These are phyloP conservation scores for Helicostylum pulchrum DNA, from an alignment of 192 early-diverging fungal species.

Conservation along the genomic window DNA sequence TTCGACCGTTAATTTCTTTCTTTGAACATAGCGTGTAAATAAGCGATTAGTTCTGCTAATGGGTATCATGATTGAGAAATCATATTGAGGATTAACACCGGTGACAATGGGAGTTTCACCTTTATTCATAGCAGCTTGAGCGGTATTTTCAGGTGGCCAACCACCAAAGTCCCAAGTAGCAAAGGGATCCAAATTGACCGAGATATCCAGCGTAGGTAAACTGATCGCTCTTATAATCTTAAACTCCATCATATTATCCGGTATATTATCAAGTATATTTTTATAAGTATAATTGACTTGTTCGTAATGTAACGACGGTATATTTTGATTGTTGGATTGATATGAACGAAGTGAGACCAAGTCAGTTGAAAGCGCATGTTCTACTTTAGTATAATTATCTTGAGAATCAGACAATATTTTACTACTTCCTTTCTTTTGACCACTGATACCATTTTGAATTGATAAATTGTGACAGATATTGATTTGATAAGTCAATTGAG, in stretches of 20 bases:
- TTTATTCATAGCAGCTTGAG: conserved; percentile 54
- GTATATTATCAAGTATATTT: conserved; percentile 46
- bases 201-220: conserved; percentile 50
- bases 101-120: conserved; percentile 57
- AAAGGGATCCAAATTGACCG: conserved; percentile 59
- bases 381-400: conserved; percentile 51
- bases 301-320: conserved; percentile 53
- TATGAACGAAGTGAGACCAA: conserved; percentile 46
- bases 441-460: conserved; percentile 23
- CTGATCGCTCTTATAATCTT: conserved; percentile 55
- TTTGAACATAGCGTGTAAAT: conserved; percentile 63
- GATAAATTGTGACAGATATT: conserved; percentile 34
- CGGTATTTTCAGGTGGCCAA: conserved; percentile 62
- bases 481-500: conserved; percentile 28
- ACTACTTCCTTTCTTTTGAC: background rate
- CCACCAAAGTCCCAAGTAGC: conserved; percentile 68
- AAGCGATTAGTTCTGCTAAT: conserved; percentile 57
- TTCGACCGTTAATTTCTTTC: conserved; percentile 68
- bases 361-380: conserved; percentile 57
- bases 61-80: conserved; percentile 48
- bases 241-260: conserved; percentile 64
- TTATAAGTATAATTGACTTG: conserved; percentile 55
- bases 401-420: background rate
- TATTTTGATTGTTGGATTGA: conserved; percentile 29
- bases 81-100: conserved; percentile 51